Evolutionary conservation across 306 rosid species (phyloP), one percentile per base, ranked within the genome.

Genomic region (Prunus campanulata): DNA sequence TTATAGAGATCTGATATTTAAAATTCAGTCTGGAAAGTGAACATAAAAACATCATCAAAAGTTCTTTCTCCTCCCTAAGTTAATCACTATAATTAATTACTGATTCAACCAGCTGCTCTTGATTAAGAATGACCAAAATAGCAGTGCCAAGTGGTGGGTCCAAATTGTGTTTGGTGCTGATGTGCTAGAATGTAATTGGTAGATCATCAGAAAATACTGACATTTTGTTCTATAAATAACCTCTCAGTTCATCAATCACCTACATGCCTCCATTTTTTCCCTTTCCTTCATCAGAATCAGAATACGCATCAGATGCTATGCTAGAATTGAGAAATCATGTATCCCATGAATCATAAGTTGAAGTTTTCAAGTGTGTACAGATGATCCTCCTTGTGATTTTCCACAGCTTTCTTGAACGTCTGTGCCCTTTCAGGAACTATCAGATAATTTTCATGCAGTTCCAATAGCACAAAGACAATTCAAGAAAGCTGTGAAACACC

Each of bases 401-500:
- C 93, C 91, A 87, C 93, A 39, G 91, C 93, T 89, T 89, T 89
- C 93, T 89, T 89, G 93, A 87, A 89, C 93, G 44, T 39, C 44
- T 81, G 87, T 83, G 35, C n/a, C 47, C 48, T 27, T 4, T 35
- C 50, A 49, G 72, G 13, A 72, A 72, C 42, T 64, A 24, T 62
- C 27, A 65, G 77, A 59, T 18, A 68, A 25, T 72, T 65, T 69
- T 60, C 77, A 72, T 74, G 74, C 75, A 82, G 57, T 27, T 44
- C 6, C 42, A 77, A 20, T 20, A 18, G 15, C 49, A 42, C 48
- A 12, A 46, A 47, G 52, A 76, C 86, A 82, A 79, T 85, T 87
- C 91, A 82, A 83, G 93, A 85, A 83, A 71, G 82, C 78, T 78
- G 87, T 85, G 81, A 74, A 88, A 88, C 74, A 77, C 80, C 62